These are phyloP conservation scores for Myriosclerotinia scirpicola DNA, from an alignment of 2,329 filamentous ascomycete genomes.

Conservation along the genomic window DNA sequence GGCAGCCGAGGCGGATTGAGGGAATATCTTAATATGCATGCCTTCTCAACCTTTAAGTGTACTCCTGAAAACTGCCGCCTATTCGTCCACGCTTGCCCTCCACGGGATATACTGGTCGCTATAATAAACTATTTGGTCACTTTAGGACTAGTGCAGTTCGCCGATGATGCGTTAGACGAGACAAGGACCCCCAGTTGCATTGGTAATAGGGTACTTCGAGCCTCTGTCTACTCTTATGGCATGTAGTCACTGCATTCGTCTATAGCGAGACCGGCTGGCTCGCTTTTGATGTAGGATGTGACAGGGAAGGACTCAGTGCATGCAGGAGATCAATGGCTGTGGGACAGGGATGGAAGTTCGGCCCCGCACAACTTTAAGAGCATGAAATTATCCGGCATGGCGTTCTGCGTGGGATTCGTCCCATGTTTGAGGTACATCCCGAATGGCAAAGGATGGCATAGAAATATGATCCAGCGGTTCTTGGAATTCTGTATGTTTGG, in stretches of 20 bases:
- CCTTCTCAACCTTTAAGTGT: background rate
- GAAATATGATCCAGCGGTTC: background rate
- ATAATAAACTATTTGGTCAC: too few species aligned
- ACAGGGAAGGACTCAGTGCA: background rate
- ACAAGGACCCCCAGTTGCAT: too few species aligned
- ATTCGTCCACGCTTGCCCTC: too few species aligned
- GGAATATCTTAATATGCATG: background rate
- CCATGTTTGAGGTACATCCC: conserved; percentile 5
- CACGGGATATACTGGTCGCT: too few species aligned
- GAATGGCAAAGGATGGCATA: background rate
- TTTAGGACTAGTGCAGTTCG: too few species aligned
- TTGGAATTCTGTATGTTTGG: background rate
- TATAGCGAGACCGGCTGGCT: background rate
- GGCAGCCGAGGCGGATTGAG: background rate
- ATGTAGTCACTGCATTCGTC: too few species aligned
- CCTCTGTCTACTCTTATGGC: too few species aligned
- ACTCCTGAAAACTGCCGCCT: too few species aligned
- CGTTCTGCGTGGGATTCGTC: background rate
- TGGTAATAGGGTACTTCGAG: too few species aligned
- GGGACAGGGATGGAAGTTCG: conserved; percentile 1
- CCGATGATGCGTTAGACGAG: too few species aligned
- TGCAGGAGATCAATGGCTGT: background rate
- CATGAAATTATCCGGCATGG: background rate
- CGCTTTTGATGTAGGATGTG: background rate
- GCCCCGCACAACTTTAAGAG: background rate